A percentile compares a stretch with the other conserved stretches of the same genome.
phyloP scores from a whole-genome alignment of 2,329 filamentous ascomycete genomes.

The Alternaria postmessia region DNA sequence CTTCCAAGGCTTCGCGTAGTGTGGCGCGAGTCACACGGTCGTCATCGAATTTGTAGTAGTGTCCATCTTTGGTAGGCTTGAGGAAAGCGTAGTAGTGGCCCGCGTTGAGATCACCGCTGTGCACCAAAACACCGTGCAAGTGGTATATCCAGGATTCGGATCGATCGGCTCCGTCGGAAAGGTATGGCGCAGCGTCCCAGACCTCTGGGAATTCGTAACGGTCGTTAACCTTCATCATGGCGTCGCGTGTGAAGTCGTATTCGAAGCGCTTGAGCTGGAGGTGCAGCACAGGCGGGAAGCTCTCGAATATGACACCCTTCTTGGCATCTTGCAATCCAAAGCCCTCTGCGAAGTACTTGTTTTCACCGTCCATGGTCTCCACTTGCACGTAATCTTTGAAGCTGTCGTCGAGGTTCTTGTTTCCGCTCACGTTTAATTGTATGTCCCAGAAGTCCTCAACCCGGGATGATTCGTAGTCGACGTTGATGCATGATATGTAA shows the following conservation, averaged over 20 bases:
- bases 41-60: slow-evolving; percentile 97
- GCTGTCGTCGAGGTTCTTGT: slow-evolving; percentile 90
- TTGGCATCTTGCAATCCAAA: slow-evolving; percentile 94
- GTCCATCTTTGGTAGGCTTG: slow-evolving; percentile 86
- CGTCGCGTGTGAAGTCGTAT: slow-evolving; percentile 94
- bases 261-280: slow-evolving; percentile 97
- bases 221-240: slow-evolving; percentile 99
- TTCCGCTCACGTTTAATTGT: slow-evolving; percentile 93
- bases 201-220: slow-evolving; percentile 87
- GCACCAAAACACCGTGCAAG: slow-evolving; percentile 92
- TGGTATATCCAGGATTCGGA: slow-evolving; percentile 93
- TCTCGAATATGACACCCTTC: slow-evolving; percentile 97
- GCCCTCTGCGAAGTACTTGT: slow-evolving; percentile 95
- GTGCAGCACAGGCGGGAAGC: slow-evolving; percentile 92
- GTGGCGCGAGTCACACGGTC: slow-evolving; percentile 96
- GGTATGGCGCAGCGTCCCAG: slow-evolving; percentile 85
- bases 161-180: slow-evolving; percentile 83
- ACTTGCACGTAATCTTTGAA: slow-evolving; percentile 97
- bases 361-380: slow-evolving; percentile 96
- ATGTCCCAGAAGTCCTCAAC: slow-evolving; percentile 99
- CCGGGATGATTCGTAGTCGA: slow-evolving; percentile 94
- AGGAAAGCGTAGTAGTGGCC: slow-evolving; percentile 98
- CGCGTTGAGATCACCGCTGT: slow-evolving; percentile 95
- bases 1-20: slow-evolving; percentile 88
- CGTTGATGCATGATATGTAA: slow-evolving; percentile 98